Conservation (phyloP, 2,329 filamentous ascomycete genomes). For the Epichloe coenophiala region DNA sequence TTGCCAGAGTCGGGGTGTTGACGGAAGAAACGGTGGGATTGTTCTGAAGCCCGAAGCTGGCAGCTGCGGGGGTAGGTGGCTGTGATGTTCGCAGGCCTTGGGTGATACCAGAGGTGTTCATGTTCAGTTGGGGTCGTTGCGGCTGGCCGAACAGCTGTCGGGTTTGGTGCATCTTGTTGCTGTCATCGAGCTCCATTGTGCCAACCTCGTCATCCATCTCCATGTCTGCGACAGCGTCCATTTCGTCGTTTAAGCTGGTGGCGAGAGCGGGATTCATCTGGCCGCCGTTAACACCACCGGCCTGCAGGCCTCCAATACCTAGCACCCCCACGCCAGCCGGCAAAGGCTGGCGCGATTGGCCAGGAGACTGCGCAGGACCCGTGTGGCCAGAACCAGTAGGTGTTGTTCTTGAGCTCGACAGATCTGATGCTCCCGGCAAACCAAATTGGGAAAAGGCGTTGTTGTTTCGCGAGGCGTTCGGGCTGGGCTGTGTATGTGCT, state of each 20-base stretch:
- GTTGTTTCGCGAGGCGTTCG: constrained; percentile 26
- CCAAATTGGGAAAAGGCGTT: constrained; percentile 28
- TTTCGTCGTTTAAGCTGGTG: constrained; percentile 39
- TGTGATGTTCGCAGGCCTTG: constrained; percentile 77
- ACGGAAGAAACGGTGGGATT: constrained; percentile 96
- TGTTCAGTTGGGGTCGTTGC: constrained; percentile 57
- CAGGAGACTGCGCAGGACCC: constrained; percentile 12
- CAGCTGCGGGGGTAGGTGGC: constrained; percentile 69
- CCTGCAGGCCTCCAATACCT: constrained; percentile 25
- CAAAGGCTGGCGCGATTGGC: constrained; percentile 22
- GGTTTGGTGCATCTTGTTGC: constrained; percentile 53
- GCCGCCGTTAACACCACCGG: constrained; percentile 14
- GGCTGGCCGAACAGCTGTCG: constrained; percentile 56
- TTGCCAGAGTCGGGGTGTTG: constrained; percentile 83
- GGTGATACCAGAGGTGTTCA: constrained; percentile 61
- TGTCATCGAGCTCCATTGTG: constrained; percentile 49
- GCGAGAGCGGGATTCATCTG: constrained; percentile 31
- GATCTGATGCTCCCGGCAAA: constrained; percentile 18
- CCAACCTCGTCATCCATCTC: constrained; percentile 81
- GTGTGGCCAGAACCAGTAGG: constrained; percentile 17
- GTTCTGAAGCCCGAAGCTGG: constrained; percentile 69
- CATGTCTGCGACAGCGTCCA: constrained; percentile 88
- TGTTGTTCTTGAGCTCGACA: constrained; percentile 20
- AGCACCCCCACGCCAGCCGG: constrained; percentile 17
- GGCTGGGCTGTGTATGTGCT: constrained; percentile 62